Percentiles rank a stretch among this genome's conserved stretches.
Evolutionary conservation across 805 yeast genomes (phyloP).

Genomic region (Dipodascus geniculatus): DNA sequence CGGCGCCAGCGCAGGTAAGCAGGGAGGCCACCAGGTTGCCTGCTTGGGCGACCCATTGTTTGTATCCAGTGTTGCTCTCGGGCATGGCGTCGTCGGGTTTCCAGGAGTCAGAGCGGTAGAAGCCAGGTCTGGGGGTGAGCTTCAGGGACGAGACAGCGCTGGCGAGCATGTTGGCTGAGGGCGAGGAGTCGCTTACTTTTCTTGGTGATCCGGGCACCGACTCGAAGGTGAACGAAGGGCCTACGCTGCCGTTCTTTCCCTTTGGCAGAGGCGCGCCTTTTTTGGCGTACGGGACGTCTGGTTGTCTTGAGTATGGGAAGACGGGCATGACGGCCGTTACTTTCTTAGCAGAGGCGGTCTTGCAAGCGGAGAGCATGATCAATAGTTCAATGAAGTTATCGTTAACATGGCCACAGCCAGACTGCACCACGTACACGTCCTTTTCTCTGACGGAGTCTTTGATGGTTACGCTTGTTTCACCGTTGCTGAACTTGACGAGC

Average conservation of each 20-base stretch:
- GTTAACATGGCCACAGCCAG: conserved; percentile 69
- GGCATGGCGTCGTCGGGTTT: conserved; percentile 8
- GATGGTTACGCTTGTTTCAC: conserved; percentile 84
- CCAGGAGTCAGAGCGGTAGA: conserved; percentile 5
- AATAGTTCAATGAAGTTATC: conserved; percentile 75
- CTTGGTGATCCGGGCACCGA: conserved; percentile 43
- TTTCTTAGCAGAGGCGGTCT: conserved; percentile 77
- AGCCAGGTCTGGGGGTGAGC: background rate
- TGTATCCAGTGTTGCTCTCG: conserved; percentile 51
- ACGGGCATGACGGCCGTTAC: conserved; percentile 88
- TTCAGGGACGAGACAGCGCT: conserved; percentile 3
- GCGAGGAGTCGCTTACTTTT: conserved; percentile 4
- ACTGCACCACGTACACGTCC: conserved; percentile 84
- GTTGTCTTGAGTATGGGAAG: conserved; percentile 93
- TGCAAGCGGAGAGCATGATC: conserved; percentile 83
- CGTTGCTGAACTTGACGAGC: conserved; percentile 49
- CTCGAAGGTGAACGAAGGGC: conserved; percentile 32
- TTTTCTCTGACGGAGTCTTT: conserved; percentile 88
- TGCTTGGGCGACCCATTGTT: conserved; percentile 91
- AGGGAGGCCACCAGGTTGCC: conserved; percentile 87
- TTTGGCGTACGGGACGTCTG: conserved; percentile 77
- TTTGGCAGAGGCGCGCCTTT: conserved; percentile 56
- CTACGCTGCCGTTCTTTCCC: conserved; percentile 2
- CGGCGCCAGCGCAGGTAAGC: conserved; percentile 87
- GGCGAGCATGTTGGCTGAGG: conserved; percentile 5